Percentiles rank a stretch among this genome's conserved stretches.
Conservation (phyloP, 2,329 filamentous ascomycete genomes). For the Coleophoma cylindrospora region DNA sequence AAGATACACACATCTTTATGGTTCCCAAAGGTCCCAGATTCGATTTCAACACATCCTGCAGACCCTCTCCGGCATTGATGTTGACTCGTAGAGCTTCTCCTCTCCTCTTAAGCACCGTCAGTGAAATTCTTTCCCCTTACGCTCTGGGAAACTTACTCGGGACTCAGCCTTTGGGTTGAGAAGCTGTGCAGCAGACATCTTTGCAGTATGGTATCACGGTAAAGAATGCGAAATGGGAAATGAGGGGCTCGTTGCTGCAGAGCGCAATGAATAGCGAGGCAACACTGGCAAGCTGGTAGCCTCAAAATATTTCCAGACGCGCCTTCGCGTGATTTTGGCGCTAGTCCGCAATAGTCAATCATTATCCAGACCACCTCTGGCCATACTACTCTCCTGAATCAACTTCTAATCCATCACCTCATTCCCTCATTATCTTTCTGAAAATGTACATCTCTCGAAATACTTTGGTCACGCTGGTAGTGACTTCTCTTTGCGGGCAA, state of each 20-base stretch:
- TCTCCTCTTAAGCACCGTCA: slow-evolving; percentile 61
- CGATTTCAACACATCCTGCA: slow-evolving; percentile 91
- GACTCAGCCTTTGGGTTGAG: slow-evolving; percentile 99
- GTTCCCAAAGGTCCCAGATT: slow-evolving; percentile 93
- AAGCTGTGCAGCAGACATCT: slow-evolving; percentile 95
- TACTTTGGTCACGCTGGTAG: slow-evolving; percentile 12
- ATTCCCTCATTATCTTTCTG: background rate
- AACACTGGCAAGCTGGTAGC: too few relatives aligned
- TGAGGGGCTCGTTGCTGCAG: slow-evolving; percentile 4
- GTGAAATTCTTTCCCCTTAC: slow-evolving; percentile 18
- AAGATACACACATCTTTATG: slow-evolving; percentile 75
- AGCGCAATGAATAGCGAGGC: background rate
- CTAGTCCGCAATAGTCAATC: background rate
- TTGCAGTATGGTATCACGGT: slow-evolving; percentile 13
- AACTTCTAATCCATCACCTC: background rate
- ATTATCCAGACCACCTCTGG: too few relatives aligned
- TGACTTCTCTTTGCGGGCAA: slow-evolving; percentile 14
- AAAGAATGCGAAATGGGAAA: slow-evolving; percentile 4
- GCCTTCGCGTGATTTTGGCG: background rate
- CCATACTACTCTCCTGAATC: background rate
- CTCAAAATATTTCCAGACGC: background rate
- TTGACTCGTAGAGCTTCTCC: slow-evolving; percentile 96
- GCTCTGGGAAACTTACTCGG: slow-evolving; percentile 57
- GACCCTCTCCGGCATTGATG: slow-evolving; percentile 91
- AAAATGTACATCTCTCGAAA: slow-evolving; percentile 21